A percentile compares a stretch with the other conserved stretches of the same genome.
Conservation (phyloP, 371 early-diverging fungal genomes). For the Mucor velutinosus region DNA sequence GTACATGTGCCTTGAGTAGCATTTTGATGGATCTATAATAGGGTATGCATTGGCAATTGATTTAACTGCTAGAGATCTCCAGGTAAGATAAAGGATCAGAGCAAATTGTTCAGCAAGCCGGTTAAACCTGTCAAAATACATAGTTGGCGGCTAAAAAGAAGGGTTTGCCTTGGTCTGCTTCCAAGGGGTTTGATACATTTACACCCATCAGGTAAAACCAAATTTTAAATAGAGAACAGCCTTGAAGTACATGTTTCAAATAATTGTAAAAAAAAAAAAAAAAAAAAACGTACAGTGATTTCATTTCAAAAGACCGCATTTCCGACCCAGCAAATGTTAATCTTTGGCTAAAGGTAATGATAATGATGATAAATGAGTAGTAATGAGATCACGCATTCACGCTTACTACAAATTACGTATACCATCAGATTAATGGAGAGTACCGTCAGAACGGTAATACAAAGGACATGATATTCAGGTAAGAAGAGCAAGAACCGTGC, state of each 20-base stretch:
- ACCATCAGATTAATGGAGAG: slow-evolving; percentile 56
- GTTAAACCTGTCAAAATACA: neutral
- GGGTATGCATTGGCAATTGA: slow-evolving; percentile 93
- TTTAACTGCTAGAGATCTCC: slow-evolving; percentile 89
- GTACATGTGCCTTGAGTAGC: neutral
- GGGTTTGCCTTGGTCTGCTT: slow-evolving; percentile 86
- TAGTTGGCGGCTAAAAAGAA: slow-evolving; percentile 79
- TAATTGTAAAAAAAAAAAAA: neutral
- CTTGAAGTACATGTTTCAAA: neutral
- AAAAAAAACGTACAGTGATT: slow-evolving; percentile 52
- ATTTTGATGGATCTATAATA: neutral
- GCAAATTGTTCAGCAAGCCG: neutral
- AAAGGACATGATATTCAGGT: slow-evolving; percentile 89
- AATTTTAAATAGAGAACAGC: neutral
- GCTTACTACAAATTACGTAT: no score
- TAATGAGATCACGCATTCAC: neutral
- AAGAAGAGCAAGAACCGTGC: slow-evolving; percentile 15
- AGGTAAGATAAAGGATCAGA: slow-evolving; percentile 34
- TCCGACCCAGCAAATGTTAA: slow-evolving; percentile 76
- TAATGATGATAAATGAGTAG: neutral
- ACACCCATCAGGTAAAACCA: slow-evolving; percentile 76
- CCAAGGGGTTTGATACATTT: slow-evolving; percentile 96
- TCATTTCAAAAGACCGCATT: slow-evolving; percentile 75
- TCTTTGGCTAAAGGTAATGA: slow-evolving; percentile 71
- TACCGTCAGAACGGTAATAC: slow-evolving; percentile 84